phyloP scores from a whole-genome alignment of 352 stramenopile genomes.

The Globisporangium viniferum region DNA sequence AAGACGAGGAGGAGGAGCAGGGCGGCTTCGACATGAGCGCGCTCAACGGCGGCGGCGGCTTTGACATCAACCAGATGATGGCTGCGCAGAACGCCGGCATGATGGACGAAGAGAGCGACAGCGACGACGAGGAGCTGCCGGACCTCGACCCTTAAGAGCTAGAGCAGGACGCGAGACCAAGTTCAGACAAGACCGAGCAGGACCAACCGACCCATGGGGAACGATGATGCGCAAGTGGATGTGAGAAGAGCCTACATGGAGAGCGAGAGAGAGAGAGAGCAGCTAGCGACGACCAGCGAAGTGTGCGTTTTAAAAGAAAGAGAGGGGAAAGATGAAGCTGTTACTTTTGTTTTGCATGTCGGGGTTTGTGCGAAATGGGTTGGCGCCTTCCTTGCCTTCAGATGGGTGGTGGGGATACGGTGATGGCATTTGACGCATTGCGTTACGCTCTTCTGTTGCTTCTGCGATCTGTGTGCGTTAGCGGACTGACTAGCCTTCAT shows the following conservation, averaged over 20 bases:
- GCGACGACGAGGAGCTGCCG: constrained; percentile 82
- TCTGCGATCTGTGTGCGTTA: background rate
- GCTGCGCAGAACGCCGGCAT: constrained; percentile 80
- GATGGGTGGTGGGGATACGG: background rate
- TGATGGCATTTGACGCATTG: background rate
- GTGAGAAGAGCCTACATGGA: background rate
- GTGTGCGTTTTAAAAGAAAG: background rate
- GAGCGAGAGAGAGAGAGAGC: too few species aligned
- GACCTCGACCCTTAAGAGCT: constrained; percentile 51
- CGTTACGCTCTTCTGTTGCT: background rate
- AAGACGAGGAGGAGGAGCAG: constrained; percentile 94
- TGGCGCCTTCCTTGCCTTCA: background rate
- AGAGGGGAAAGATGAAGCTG: background rate
- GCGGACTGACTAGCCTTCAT: background rate
- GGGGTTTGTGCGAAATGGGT: background rate
- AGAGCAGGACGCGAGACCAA: too few species aligned
- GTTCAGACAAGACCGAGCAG: too few species aligned
- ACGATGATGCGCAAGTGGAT: background rate
- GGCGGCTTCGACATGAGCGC: constrained; percentile 85
- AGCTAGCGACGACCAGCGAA: background rate
- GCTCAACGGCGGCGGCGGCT: constrained; percentile 84
- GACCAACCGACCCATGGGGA: background rate
- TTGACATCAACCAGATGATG: constrained; percentile 96
- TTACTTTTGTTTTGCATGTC: background rate
- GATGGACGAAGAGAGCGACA: constrained; percentile 67